Evolutionary conservation across 169 alveolate genomes (phyloP).

Genomic region (Eimeria maxima): DNA sequence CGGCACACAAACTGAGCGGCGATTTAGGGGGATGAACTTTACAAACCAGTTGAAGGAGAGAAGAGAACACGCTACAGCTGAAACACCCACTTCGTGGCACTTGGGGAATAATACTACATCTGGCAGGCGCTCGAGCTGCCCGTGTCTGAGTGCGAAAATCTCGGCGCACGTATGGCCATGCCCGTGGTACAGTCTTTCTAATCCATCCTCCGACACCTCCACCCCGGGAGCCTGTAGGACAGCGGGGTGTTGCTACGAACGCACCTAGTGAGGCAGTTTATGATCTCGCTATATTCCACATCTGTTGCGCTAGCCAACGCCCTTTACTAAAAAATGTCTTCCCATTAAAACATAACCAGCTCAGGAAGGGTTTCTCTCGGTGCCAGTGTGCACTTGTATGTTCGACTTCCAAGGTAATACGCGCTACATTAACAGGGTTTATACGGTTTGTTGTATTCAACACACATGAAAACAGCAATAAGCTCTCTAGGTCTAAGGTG

Average conservation of each 20-base stretch:
- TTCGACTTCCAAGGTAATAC: not conserved
- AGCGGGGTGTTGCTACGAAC: not conserved
- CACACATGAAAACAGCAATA: not conserved
- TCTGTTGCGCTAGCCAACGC: not conserved
- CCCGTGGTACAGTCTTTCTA: constrained; percentile 77
- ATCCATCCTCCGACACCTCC: constrained; percentile 56
- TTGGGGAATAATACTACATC: constrained; percentile 78
- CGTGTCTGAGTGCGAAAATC: constrained; percentile 69
- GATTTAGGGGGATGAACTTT: not conserved
- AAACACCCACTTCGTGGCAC: constrained; percentile 77
- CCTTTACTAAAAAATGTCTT: not conserved
- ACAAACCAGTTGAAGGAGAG: not conserved
- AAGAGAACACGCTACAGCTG: not conserved
- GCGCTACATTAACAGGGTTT: not conserved
- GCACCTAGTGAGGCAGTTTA: not conserved
- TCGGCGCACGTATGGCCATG: constrained; percentile 81
- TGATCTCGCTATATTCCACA: not conserved
- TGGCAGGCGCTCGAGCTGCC: constrained; percentile 66
- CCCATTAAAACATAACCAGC: not conserved
- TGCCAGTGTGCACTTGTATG: not conserved
- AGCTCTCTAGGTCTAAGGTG: not conserved
- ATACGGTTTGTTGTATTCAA: not conserved
- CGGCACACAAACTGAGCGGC: not conserved
- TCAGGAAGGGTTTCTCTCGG: not conserved
- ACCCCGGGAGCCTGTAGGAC: constrained; percentile 69